Percentiles rank a stretch among this genome's conserved stretches.
Conservation (phyloP, 495 filamentous ascomycete genomes). For the Lepraria neglecta region DNA sequence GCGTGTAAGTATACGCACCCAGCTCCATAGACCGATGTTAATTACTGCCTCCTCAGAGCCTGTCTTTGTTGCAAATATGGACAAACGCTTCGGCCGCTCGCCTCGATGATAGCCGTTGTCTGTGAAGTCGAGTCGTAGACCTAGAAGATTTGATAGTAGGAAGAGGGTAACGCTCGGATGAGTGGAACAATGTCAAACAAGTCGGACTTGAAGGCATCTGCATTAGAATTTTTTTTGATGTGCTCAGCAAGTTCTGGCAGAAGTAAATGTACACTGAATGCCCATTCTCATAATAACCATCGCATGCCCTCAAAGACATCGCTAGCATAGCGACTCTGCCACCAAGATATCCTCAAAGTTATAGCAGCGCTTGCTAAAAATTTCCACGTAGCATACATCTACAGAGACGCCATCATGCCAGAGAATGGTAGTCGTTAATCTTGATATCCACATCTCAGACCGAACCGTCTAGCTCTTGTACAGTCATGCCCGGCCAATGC, state of each 20-base stretch:
- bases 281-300: not conserved
- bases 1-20: not conserved
- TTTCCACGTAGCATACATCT: constrained; percentile 1
- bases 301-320: not conserved
- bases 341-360: not conserved
- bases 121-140: too few relatives aligned
- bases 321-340: not conserved
- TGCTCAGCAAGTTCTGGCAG: not conserved
- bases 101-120: too few relatives aligned
- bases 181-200: not conserved
- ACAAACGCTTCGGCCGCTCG: too few relatives aligned
- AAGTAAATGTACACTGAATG: constrained; percentile 10
- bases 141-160: too few relatives aligned
- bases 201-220: not conserved
- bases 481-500: constrained; percentile 5
- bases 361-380: constrained; percentile 5
- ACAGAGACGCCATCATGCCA: constrained; percentile 16
- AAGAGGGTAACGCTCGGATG: too few relatives aligned
- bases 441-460: constrained; percentile 17
- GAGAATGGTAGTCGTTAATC: constrained; percentile 17
- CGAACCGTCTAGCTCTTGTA: constrained; percentile 4
- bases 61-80: too few relatives aligned
- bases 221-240: not conserved
- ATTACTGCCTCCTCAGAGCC: not conserved
- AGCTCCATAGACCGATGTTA: not conserved